Conservation (phyloP, 23 red algal species). For the Pyropia haitanensis region DNA sequence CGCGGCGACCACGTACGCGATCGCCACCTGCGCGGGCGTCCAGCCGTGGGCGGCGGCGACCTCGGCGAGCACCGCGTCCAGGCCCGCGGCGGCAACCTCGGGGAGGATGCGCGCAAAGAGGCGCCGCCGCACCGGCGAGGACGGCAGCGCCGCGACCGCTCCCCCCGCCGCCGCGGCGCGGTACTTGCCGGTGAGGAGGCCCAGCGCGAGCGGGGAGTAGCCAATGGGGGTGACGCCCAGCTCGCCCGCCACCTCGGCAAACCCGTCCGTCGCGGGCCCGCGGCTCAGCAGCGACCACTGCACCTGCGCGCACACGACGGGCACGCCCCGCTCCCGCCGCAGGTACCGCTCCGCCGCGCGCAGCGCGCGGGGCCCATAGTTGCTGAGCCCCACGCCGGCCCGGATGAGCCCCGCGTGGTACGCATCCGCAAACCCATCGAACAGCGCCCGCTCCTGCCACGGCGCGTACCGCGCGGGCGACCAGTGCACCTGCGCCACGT, state of each 20-base stretch:
- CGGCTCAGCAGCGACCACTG: conserved; percentile 44
- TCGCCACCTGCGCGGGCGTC: conserved; percentile 32
- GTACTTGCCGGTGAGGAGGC: conserved; percentile 65
- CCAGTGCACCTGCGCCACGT: conserved; percentile 49
- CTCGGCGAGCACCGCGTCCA: conserved; percentile 4
- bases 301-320: conserved; percentile 40
- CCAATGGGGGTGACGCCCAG: conserved; percentile 38
- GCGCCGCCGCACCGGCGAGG: too few species aligned
- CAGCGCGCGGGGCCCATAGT: conserved; percentile 32
- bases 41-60: conserved; percentile 12
- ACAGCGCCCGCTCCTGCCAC: conserved; percentile 25
- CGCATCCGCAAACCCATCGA: conserved; percentile 44
- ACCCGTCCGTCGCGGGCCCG: conserved; percentile 15
- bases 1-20: conserved; percentile 6
- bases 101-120: too few species aligned
- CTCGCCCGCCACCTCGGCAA: conserved; percentile 19
- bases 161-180: conserved; percentile 4
- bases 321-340: conserved; percentile 11
- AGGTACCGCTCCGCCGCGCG: conserved; percentile 14
- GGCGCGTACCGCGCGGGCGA: conserved; percentile 35
- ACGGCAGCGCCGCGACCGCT: conserved; percentile 5
- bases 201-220: conserved; percentile 68
- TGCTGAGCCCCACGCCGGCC: conserved; percentile 34
- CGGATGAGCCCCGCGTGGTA: conserved; percentile 39
- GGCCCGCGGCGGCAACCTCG: conserved; percentile 7